Conservation (phyloP, 805 yeast species). For the Metschnikowia rubicola region DNA sequence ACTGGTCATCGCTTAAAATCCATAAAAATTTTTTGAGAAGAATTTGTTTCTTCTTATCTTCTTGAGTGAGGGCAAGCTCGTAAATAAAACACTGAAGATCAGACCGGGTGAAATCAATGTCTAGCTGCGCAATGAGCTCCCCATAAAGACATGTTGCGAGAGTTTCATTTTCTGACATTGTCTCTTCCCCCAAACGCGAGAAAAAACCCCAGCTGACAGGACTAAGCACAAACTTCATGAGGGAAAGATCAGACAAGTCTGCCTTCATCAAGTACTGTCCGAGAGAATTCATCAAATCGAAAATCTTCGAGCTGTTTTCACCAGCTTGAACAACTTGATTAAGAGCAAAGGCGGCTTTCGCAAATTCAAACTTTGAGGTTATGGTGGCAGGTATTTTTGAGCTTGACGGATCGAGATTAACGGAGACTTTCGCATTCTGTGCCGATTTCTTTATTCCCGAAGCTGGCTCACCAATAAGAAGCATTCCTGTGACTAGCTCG, state of each 20-base stretch:
- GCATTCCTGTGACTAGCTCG: slow-evolving; percentile 44
- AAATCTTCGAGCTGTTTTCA: slow-evolving; percentile 19
- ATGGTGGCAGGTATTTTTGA: slow-evolving; percentile 5
- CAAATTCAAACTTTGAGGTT: slow-evolving; percentile 45
- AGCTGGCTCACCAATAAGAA: slow-evolving; percentile 58
- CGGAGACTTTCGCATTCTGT: slow-evolving; percentile 4
- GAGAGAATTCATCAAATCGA: slow-evolving; percentile 40
- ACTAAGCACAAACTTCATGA: slow-evolving; percentile 16
- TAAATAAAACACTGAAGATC: slow-evolving; percentile 14
- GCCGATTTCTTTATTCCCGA: slow-evolving; percentile 19
- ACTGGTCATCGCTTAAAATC: slow-evolving; percentile 24
- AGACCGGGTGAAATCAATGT: slow-evolving; percentile 6
- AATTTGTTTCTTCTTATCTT: slow-evolving; percentile 15
- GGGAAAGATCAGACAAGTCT: slow-evolving; percentile 8
- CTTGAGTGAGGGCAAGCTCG: slow-evolving; percentile 1
- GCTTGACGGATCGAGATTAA: slow-evolving; percentile 1
- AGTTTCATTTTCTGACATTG: slow-evolving; percentile 20
- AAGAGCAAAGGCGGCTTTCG: slow-evolving; percentile 43
- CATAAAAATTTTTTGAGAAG: slow-evolving; percentile 23
- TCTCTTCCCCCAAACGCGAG: not conserved
- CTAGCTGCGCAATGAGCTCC: slow-evolving; percentile 35
- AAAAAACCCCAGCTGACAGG: slow-evolving; percentile 22
- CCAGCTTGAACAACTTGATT: slow-evolving; percentile 27
- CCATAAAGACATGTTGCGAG: slow-evolving; percentile 30
- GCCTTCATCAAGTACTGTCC: slow-evolving; percentile 34